These are phyloP conservation scores for Sarcodon aspratus DNA, from an alignment of 768 basidiomycete species.

Conservation along the genomic window DNA sequence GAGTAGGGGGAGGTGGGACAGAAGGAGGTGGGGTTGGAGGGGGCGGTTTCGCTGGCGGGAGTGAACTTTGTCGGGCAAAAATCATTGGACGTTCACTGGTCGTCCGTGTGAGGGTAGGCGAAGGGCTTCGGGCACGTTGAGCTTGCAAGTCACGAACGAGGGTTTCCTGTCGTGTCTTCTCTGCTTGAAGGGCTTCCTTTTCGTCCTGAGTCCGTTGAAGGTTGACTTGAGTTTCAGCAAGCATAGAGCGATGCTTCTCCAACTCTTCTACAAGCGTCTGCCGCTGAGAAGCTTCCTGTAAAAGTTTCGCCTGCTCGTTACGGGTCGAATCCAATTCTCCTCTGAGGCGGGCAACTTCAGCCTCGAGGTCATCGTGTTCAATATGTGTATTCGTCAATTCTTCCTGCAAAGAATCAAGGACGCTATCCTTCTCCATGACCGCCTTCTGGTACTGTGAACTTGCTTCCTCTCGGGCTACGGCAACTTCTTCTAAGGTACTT, in stretches of 20 bases:
- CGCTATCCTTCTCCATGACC: slow-evolving; percentile 36
- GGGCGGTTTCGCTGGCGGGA: slow-evolving; percentile 68
- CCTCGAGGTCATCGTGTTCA: slow-evolving; percentile 31
- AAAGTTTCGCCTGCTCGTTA: slow-evolving; percentile 47
- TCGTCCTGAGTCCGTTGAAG: slow-evolving; percentile 75
- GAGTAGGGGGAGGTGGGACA: slow-evolving; percentile 76
- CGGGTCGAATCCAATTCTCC: slow-evolving; percentile 49
- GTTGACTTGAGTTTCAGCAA: slow-evolving; percentile 70
- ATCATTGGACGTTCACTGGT: slow-evolving; percentile 44
- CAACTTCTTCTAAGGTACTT: slow-evolving; percentile 30
- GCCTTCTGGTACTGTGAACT: slow-evolving; percentile 25
- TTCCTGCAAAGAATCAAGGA: slow-evolving; percentile 36
- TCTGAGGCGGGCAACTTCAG: slow-evolving; percentile 34
- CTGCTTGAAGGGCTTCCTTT: slow-evolving; percentile 64
- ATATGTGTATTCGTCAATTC: slow-evolving; percentile 30
- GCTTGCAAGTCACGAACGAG: slow-evolving; percentile 73
- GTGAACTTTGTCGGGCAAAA: slow-evolving; percentile 43
- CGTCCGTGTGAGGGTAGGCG: slow-evolving; percentile 23
- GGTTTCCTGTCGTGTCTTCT: slow-evolving; percentile 57
- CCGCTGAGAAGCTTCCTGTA: slow-evolving; percentile 64
- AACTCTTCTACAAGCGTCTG: slow-evolving; percentile 66
- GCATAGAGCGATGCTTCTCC: slow-evolving; percentile 62
- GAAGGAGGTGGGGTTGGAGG: slow-evolving; percentile 84
- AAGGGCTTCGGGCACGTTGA: slow-evolving; percentile 46
- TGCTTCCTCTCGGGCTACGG: slow-evolving; percentile 19